Base-by-base conservation (phyloP, 352 stramenopile genomes). In the Globisporangium canariense region DNA sequence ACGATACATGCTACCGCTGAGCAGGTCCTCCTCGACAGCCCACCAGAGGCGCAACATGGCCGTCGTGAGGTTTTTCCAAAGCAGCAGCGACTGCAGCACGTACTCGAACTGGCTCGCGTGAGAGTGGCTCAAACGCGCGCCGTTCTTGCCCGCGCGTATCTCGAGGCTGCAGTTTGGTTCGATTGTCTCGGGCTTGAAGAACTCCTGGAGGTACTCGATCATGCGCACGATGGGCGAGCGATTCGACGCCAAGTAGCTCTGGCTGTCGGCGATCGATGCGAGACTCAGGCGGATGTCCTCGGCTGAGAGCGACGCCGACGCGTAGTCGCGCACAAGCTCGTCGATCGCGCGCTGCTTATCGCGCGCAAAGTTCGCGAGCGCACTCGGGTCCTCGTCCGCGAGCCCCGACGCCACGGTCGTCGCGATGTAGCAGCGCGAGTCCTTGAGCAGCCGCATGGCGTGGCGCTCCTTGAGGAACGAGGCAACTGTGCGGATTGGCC, bases 401-500 rank as follows among this genome's bases (percentile, higher is more conserved):
- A 62, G 58, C 16, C 64, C 36, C 8, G 58, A 58, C 6, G 45
- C 20, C n/a, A 86, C 77, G 43, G 77, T 64, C 40, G 87, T 94
- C 13, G 93, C 91, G 16, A 71, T 57, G 28, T 78, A 62, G 43
- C 94, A 78, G 32, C 86, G 78, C 8, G 69, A 60, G 75, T 98
- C 93, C 30, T 76, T 38, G 34, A 98, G 74, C 55, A 98, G 70
- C 1, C 80, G 72, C 47, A 93, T 66, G 14, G 73, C 78, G 13
- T 89, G 70, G 20, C 71, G 68, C 55, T 88, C 73, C 55, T 93
- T 65, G 20, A 98, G 69, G 66, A 96, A 89, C 11, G 76, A 72
- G 22, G 63, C 67, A 3, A 98, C 91, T 30, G 92, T 96, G 56
- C 81, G 72, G 38, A 91, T 89, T 7, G 69, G 72, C 32, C 66